Conservation (phyloP, 1,139 yeast genomes). For the Debaryomyces udenii region DNA sequence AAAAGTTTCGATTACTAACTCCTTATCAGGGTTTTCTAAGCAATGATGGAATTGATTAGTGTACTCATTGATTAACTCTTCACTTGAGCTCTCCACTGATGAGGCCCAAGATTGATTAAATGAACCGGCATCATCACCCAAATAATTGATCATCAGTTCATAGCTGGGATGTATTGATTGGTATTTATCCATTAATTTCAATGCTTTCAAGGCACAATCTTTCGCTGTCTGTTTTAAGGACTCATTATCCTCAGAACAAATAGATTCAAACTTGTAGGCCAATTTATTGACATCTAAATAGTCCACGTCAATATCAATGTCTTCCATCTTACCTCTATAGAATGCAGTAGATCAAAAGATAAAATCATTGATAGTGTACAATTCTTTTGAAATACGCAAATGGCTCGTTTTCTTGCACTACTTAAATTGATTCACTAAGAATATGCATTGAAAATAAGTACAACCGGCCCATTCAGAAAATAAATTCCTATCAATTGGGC, state of each 20-base stretch:
- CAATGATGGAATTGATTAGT: constrained; percentile 6
- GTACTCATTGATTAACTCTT: constrained; percentile 3
- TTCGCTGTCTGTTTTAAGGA: background rate
- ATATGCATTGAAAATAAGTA: too few relatives aligned
- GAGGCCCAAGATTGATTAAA: constrained; percentile 15
- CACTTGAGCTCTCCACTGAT: constrained; percentile 8
- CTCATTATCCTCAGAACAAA: background rate
- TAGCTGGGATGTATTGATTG: constrained; percentile 22
- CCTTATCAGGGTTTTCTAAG: constrained; percentile 9
- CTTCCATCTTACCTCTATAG: constrained; percentile 1
- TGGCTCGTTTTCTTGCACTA: too few relatives aligned
- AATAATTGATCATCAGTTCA: constrained; percentile 15
- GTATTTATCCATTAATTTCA: constrained; percentile 26
- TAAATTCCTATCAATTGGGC: too few relatives aligned
- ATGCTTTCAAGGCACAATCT: constrained; percentile 11
- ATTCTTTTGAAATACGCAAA: too few relatives aligned
- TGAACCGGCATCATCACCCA: constrained; percentile 4
- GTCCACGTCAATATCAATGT: constrained; percentile 13
- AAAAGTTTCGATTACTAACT: constrained; percentile 13
- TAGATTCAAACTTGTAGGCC: constrained; percentile 11
- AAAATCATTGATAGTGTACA: too few relatives aligned
- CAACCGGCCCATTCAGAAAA: too few relatives aligned
- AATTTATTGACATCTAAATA: constrained; percentile 16
- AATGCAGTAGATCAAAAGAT: background rate
- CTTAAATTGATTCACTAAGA: too few relatives aligned